Percentiles rank a stretch among this genome's conserved stretches.
Evolutionary conservation across 164 flowering plant species (phyloP).

Genomic region (Malania oleifera): DNA sequence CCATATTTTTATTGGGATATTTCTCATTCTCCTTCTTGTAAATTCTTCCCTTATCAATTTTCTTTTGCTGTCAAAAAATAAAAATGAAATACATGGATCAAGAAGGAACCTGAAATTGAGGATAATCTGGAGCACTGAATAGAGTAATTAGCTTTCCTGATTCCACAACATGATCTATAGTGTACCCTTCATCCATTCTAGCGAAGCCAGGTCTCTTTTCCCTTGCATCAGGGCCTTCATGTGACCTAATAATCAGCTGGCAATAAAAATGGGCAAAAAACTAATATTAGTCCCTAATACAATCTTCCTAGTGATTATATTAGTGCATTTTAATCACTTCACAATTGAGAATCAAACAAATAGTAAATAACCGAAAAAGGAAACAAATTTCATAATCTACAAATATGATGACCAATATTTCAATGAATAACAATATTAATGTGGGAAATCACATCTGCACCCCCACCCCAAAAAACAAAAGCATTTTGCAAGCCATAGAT

Average conservation of each 20-base stretch:
- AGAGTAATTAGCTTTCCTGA: slow-evolving; percentile 85
- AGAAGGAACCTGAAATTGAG: slow-evolving; percentile 79
- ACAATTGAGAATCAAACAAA: background rate
- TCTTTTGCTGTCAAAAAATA: too few species aligned
- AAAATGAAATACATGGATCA: background rate
- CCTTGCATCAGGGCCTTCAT: slow-evolving; percentile 99
- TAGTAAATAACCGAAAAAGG: too few species aligned
- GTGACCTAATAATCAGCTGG: slow-evolving; percentile 94
- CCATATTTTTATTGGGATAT: too few species aligned
- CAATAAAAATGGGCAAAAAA: slow-evolving; percentile 9
- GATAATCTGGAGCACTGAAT: slow-evolving; percentile 98
- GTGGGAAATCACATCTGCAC: too few species aligned
- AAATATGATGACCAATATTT: too few species aligned
- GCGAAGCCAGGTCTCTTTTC: slow-evolving; percentile 71
- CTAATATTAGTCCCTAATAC: slow-evolving; percentile 7
- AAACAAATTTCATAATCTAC: too few species aligned
- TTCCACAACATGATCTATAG: slow-evolving; percentile 89
- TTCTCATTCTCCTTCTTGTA: too few species aligned
- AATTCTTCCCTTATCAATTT: too few species aligned
- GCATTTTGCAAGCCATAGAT: too few species aligned
- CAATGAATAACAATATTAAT: too few species aligned
- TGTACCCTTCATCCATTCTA: slow-evolving; percentile 87
- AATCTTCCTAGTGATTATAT: background rate
- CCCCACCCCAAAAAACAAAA: too few species aligned
- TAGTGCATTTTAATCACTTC: background rate